Evolutionary conservation across 441 rosid genomes (phyloP), one percentile per base, ranked within the genome.

Genomic region (Jatropha podagrica): DNA sequence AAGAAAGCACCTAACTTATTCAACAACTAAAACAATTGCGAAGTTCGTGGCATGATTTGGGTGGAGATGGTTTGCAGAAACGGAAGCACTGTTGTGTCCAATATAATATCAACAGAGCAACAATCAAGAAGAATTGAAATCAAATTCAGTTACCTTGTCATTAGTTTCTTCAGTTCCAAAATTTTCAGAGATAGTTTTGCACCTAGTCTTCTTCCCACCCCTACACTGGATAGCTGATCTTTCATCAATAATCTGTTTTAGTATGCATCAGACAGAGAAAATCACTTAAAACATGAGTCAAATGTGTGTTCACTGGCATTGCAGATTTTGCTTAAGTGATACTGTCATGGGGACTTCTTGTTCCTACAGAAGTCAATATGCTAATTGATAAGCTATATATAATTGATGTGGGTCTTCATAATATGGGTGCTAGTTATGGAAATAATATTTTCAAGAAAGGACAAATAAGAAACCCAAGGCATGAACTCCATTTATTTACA

Each of bases 231-330:
- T 41, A 42, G 63, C 48, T 40, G 70, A 69, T 42, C 64, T 74
- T 52, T 74, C 77, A 64, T 64, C 59, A 73, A 40, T 64, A 12
- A 73, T 51, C 76, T 64, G 69, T 52, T 63, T 27, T 37, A 73
- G 58, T 44, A 62, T 41, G 68, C 75, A 72, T 54, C 48, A 32
- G 46, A 55, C 8, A 27, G 15, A 72, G 20, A 42, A 44, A 44
- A 46, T 32, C 42, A 60, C 7, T 11, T 13, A 60, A 72, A 62
- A 17, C 32, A 44, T 41, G 18, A 61, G 62, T 44, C 55, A 62
- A 61, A 46, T 72, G 32, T 10, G 49, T 72, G 23, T 18, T 42
- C 68, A 61, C 48, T 48, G 10, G 11, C n/a, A 60, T 46, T 72
- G 42, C n/a, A 27, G 72, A 9, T 51, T 44, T 58, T 58, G 44